These are phyloP conservation scores for Geoglossum glabrum DNA, from an alignment of 495 filamentous ascomycete species.

Conservation along the genomic window DNA sequence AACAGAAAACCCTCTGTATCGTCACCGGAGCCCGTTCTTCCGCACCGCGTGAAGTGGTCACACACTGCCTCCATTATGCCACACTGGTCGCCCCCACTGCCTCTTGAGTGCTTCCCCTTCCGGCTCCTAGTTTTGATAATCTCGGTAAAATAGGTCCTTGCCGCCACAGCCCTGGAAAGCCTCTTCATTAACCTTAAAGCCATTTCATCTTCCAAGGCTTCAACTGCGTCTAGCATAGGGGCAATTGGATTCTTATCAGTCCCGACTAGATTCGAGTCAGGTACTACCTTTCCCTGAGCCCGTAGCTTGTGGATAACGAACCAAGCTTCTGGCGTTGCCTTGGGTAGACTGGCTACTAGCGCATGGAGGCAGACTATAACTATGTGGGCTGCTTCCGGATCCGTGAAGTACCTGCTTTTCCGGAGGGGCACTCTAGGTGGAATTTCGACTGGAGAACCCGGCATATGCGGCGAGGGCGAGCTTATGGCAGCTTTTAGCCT, in stretches of 20 bases:
- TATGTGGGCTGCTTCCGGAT: slow-evolving; percentile 34
- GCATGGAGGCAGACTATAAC: slow-evolving; percentile 35
- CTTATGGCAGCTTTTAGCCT: slow-evolving; percentile 8
- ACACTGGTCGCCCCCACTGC: background rate
- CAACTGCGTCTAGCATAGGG: slow-evolving; percentile 20
- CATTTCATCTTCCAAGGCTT: slow-evolving; percentile 41
- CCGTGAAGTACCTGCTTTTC: slow-evolving; percentile 20
- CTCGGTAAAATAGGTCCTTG: slow-evolving; percentile 29
- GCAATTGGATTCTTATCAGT: slow-evolving; percentile 10
- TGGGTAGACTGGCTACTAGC: slow-evolving; percentile 30
- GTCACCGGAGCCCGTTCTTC: background rate
- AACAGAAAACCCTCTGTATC: background rate
- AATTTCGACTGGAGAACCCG: background rate
- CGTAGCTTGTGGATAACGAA: slow-evolving; percentile 29
- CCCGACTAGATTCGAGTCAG: slow-evolving; percentile 19
- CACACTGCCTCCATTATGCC: slow-evolving; percentile 4
- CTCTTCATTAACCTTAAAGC: slow-evolving; percentile 34
- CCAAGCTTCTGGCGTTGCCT: slow-evolving; percentile 27
- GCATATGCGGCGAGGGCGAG: background rate
- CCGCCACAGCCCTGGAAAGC: slow-evolving; percentile 32
- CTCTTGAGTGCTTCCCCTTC: background rate
- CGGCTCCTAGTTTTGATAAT: slow-evolving; percentile 23
- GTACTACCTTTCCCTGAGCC: slow-evolving; percentile 30
- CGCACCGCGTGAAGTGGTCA: background rate
- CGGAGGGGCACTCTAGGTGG: background rate